These are phyloP conservation scores for Gryganskiella cystojenkinii DNA, from an alignment of 192 early-diverging fungal genomes.

Conservation along the genomic window DNA sequence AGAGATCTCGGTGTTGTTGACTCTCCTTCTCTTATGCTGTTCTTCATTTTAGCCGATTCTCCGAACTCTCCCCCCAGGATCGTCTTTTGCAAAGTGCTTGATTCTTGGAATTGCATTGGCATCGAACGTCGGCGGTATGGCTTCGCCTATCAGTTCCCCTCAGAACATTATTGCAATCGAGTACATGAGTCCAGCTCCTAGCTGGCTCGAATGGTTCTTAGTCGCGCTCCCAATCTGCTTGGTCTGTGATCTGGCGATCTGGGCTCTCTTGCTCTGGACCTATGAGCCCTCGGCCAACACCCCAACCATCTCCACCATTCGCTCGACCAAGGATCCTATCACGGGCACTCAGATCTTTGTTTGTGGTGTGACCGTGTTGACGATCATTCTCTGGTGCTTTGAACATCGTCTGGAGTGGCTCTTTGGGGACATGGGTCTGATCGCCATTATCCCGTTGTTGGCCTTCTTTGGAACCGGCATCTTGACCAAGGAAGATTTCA, in stretches of 20 bases:
- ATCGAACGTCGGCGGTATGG: conserved; percentile 97
- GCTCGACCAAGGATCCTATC: conserved; percentile 67
- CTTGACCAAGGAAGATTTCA: conserved; percentile 95
- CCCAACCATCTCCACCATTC: conserved; percentile 64
- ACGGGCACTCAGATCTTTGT: conserved; percentile 82
- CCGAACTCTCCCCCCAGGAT: conserved; percentile 84
- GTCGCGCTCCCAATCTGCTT: conserved; percentile 90
- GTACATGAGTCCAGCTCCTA: conserved; percentile 88
- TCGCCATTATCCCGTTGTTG: conserved; percentile 92
- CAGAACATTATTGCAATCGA: conserved; percentile 97
- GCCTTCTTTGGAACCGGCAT: conserved; percentile 92
- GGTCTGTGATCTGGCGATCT: conserved; percentile 82
- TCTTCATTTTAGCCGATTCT: conserved; percentile 78
- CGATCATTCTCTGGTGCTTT: conserved; percentile 92
- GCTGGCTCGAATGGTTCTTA: conserved; percentile 93
- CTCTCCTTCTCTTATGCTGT: background rate
- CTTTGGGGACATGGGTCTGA: conserved; percentile 96
- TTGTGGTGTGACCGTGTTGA: conserved; percentile 72
- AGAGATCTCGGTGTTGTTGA: background rate
- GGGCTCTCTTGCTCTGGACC: conserved; percentile 82
- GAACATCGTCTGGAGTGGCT: conserved; percentile 76
- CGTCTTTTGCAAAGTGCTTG: conserved; percentile 84
- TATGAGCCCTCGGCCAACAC: conserved; percentile 81
- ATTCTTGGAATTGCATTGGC: conserved; percentile 98
- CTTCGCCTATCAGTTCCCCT: conserved; percentile 96